Evolutionary conservation across 371 early-diverging fungal species (phyloP).

Genomic region (Circinella umbellata): DNA sequence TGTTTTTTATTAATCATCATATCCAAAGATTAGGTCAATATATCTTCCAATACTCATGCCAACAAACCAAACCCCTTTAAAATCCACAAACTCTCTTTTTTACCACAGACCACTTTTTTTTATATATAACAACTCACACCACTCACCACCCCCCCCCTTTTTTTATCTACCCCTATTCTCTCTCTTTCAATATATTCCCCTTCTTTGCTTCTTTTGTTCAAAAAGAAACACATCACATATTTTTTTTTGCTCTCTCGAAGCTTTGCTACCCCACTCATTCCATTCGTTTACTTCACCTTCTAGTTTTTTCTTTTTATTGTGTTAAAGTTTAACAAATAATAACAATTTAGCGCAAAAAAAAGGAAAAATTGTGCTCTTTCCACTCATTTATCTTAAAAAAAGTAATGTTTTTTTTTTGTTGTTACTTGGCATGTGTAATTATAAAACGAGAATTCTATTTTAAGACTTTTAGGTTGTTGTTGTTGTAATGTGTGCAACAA

Average conservation of each 20-base stretch:
- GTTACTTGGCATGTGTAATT: too few species aligned
- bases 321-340: not conserved
- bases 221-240: not conserved
- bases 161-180: too few species aligned
- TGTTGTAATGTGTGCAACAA: too few species aligned
- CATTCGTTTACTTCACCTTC: not conserved
- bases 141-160: too few species aligned
- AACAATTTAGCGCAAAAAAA: not conserved
- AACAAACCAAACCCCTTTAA: too few species aligned
- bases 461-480: not conserved
- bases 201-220: not conserved
- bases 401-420: too few species aligned
- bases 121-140: too few species aligned
- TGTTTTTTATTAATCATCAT: too few species aligned
- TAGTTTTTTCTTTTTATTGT: not conserved
- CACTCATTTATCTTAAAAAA: not conserved
- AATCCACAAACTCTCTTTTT: too few species aligned
- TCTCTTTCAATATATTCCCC: not conserved
- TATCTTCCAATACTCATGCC: too few species aligned
- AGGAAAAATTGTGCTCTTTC: not conserved
- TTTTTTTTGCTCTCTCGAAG: not conserved
- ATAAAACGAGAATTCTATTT: not conserved
- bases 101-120: too few species aligned
- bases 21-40: too few species aligned
- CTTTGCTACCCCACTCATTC: not conserved